These are phyloP conservation scores for Ilyonectria sp. DNA, from an alignment of 2,329 filamentous ascomycete genomes.

Conservation along the genomic window DNA sequence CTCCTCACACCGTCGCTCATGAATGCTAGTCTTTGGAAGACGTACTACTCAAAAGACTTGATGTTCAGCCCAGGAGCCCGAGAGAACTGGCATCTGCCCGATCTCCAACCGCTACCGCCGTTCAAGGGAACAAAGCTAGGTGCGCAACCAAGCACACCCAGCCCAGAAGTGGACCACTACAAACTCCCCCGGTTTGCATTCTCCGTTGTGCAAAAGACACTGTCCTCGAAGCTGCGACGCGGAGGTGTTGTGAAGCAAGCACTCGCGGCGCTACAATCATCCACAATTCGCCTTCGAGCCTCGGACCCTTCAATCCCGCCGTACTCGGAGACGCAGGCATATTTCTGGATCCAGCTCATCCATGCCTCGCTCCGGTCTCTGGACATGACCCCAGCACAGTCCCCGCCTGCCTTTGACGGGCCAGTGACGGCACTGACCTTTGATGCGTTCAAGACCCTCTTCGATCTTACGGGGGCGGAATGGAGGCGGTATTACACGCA, in stretches of 20 bases:
- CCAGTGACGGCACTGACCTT: conserved; percentile 29
- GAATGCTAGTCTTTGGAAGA: conserved; percentile 50
- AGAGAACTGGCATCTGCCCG: conserved; percentile 49
- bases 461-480: conserved; percentile 42
- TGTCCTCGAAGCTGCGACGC: conserved; percentile 37
- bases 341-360: conserved; percentile 51
- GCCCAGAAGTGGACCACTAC: conserved; percentile 29
- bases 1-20: conserved; percentile 47
- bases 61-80: conserved; percentile 51
- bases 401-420: conserved; percentile 5
- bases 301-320: conserved; percentile 36
- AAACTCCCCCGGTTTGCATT: conserved; percentile 50
- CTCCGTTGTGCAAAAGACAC: conserved; percentile 46
- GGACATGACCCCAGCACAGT: conserved; percentile 9
- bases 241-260: conserved; percentile 49
- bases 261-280: conserved; percentile 42
- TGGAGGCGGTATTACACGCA: conserved; percentile 49
- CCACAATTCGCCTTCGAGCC: conserved; percentile 43
- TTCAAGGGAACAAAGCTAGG: conserved; percentile 7
- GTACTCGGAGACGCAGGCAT: conserved; percentile 53
- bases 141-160: background rate
- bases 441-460: conserved; percentile 43
- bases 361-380: conserved; percentile 41
- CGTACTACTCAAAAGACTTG: conserved; percentile 51
- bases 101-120: conserved; percentile 49